phyloP scores from a whole-genome alignment of 345 rosid genomes.

The Eucalyptus coolabah region DNA sequence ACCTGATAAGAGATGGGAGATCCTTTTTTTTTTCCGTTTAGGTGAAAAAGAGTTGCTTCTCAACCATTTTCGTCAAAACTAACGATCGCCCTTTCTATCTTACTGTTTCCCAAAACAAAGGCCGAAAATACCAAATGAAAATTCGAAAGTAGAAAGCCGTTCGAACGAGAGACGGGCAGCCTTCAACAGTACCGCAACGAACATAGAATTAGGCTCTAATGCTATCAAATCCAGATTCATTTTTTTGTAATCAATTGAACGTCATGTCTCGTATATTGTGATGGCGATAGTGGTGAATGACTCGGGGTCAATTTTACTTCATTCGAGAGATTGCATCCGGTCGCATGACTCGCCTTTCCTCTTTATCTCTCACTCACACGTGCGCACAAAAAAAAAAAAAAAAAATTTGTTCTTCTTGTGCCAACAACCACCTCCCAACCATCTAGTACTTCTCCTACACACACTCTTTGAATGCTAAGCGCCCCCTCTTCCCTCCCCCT shows the following conservation, averaged over 20 bases:
- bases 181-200: rapidly evolving
- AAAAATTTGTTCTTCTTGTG: background rate
- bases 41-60: background rate
- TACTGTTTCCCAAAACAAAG: background rate
- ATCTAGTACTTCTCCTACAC: background rate
- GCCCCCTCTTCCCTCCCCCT: background rate
- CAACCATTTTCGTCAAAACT: background rate
- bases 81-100: background rate
- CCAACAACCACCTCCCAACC: background rate
- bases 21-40: background rate
- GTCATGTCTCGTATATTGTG: background rate
- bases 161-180: rapidly evolving
- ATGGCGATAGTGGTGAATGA: background rate
- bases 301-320: background rate
- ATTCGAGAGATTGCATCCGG: background rate
- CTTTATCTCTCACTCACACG: background rate
- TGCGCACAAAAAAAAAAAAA: too few relatives aligned
- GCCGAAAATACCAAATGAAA: background rate
- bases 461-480: background rate
- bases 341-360: background rate
- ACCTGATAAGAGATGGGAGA: background rate
- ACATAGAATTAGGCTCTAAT: background rate
- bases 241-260: background rate
- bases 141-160: background rate
- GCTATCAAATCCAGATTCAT: background rate